phyloP scores from a whole-genome alignment of 108 stramenopile genomes.

The Nitzschia sp. region DNA sequence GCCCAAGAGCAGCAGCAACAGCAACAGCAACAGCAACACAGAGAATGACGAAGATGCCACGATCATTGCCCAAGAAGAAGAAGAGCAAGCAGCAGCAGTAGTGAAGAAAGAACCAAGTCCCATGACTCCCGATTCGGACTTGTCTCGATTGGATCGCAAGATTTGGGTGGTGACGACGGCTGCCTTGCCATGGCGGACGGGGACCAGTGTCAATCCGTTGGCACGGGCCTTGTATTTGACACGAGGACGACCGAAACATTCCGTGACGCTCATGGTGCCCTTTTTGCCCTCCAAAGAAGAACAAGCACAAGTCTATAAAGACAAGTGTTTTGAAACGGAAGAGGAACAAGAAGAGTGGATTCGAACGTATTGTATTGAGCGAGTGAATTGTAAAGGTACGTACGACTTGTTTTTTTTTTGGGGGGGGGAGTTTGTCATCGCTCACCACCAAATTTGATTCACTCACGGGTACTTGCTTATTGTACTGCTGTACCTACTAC shows the following conservation, averaged over 20 bases:
- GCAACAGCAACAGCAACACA: too few relatives aligned
- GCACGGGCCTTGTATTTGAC: conserved; percentile 46
- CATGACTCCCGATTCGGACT: conserved; percentile 20
- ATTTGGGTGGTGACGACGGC: conserved; percentile 87
- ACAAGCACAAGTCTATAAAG: conserved; percentile 50
- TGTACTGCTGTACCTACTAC: too few relatives aligned
- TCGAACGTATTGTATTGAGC: conserved; percentile 60
- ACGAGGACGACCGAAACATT: conserved; percentile 33
- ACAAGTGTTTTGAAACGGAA: conserved; percentile 50
- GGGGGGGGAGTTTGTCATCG: too few relatives aligned
- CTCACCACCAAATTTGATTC: too few relatives aligned
- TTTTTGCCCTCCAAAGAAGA: conserved; percentile 74
- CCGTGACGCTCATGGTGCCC: conserved; percentile 78
- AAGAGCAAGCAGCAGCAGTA: neutral
- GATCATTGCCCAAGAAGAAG: too few relatives aligned
- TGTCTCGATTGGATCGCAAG: conserved; percentile 20
- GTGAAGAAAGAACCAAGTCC: neutral
- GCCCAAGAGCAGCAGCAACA: too few relatives aligned
- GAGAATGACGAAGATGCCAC: too few relatives aligned
- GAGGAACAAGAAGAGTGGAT: conserved; percentile 82
- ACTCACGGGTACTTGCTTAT: too few relatives aligned
- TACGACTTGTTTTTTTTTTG: too few relatives aligned
- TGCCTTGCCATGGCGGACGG: conserved; percentile 88
- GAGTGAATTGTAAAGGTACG: conserved; percentile 19
- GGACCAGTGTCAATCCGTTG: conserved; percentile 86